Evolutionary conservation across 2,329 filamentous ascomycete genomes (phyloP).

Genomic region (Helminthosporium solani): DNA sequence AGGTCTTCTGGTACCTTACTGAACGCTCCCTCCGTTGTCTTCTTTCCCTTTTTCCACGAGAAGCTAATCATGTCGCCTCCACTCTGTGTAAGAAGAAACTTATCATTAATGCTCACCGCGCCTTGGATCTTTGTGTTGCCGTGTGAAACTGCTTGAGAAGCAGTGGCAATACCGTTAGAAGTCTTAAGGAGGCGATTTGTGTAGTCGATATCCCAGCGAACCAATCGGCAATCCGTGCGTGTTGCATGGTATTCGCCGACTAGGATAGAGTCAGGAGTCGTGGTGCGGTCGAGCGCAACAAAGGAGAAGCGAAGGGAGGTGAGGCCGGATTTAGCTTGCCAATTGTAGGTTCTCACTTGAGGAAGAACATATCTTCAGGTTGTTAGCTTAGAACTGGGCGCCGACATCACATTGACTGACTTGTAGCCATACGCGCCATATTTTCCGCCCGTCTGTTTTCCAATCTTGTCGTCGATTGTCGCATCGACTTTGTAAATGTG

Average conservation of each 20-base stretch:
- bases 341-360: conserved; percentile 12
- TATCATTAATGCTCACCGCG: conserved; percentile 10
- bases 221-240: conserved; percentile 12
- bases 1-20: conserved; percentile 12
- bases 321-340: conserved; percentile 11
- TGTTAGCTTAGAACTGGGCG: background rate
- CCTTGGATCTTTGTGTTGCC: conserved; percentile 15
- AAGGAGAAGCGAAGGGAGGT: conserved; percentile 13
- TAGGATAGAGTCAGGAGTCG: conserved; percentile 12
- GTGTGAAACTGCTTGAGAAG: conserved; percentile 11
- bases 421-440: conserved; percentile 15
- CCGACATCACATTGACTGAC: conserved; percentile 1
- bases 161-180: conserved; percentile 7
- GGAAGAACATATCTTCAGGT: conserved; percentile 11
- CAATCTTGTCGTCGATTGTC: conserved; percentile 7
- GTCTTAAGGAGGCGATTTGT: conserved; percentile 12
- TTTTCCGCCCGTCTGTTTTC: conserved; percentile 3
- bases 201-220: conserved; percentile 14
- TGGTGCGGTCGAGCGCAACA: conserved; percentile 13
- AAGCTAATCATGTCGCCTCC: conserved; percentile 9
- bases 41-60: conserved; percentile 10
- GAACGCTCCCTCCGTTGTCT: conserved; percentile 3
- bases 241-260: conserved; percentile 14
- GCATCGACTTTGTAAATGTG: conserved; percentile 12
- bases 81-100: conserved; percentile 14